A percentile compares a stretch with the other conserved stretches of the same genome.
Evolutionary conservation across 495 filamentous ascomycete species (phyloP).

Genomic region (Aspergillus coremiiformis): DNA sequence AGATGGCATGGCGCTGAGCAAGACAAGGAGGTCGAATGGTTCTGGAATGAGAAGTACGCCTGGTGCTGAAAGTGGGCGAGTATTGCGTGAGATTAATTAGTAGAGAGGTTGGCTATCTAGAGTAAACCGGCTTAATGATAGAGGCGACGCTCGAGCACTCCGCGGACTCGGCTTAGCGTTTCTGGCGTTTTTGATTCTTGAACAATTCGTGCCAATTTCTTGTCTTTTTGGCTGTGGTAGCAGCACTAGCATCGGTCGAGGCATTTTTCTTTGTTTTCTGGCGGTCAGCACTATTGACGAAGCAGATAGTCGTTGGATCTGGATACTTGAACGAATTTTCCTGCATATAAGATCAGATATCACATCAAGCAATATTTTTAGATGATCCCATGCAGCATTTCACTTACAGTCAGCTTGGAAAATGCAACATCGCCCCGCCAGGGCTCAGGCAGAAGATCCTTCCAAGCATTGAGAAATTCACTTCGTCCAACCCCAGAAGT

Average conservation of each 20-base stretch:
- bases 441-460: constrained; percentile 48
- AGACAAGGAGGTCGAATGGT: constrained; percentile 64
- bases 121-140: constrained; percentile 12
- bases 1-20: constrained; percentile 52
- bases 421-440: constrained; percentile 49
- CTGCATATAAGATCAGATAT: constrained; percentile 9
- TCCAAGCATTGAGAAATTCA: constrained; percentile 48
- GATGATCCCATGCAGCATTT: not conserved
- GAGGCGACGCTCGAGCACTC: constrained; percentile 9
- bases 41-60: constrained; percentile 85
- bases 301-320: constrained; percentile 35
- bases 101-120: not conserved
- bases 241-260: constrained; percentile 23
- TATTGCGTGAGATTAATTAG: not conserved
- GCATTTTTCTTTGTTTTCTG: constrained; percentile 27
- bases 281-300: constrained; percentile 29
- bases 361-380: not conserved
- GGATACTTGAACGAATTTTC: constrained; percentile 31
- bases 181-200: constrained; percentile 39
- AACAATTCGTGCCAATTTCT: constrained; percentile 92
- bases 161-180: constrained; percentile 12
- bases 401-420: constrained; percentile 37
- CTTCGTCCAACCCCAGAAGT: constrained; percentile 32
- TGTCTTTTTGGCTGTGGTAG: constrained; percentile 42
- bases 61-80: constrained; percentile 61